These are phyloP conservation scores for Sporisorium scitamineum DNA, from an alignment of 1,284 basidiomycete species.

Conservation along the genomic window DNA sequence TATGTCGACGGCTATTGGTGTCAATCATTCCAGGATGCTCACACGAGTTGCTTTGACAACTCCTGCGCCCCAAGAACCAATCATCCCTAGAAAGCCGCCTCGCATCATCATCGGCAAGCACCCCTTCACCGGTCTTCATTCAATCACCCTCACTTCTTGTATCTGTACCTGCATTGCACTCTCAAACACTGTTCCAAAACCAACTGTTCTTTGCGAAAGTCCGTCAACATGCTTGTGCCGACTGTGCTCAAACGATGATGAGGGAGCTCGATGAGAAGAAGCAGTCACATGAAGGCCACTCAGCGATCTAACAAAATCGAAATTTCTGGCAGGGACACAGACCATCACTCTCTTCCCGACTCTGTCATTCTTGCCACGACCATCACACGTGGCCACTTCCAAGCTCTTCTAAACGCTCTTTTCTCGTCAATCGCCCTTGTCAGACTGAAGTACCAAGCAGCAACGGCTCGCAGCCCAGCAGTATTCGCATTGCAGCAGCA, in stretches of 20 bases:
- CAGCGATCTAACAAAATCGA: background rate
- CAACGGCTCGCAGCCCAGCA: too few species aligned
- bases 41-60: background rate
- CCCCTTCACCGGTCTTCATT: background rate
- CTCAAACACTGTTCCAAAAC: background rate
- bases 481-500: too few species aligned
- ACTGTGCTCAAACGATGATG: background rate
- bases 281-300: constrained; percentile 6
- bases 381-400: background rate
- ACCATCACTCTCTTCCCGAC: background rate
- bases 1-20: too few species aligned
- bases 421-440: background rate
- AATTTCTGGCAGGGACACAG: background rate
- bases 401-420: background rate
- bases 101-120: background rate
- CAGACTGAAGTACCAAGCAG: too few species aligned
- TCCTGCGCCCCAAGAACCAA: background rate
- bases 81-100: background rate
- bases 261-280: background rate
- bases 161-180: constrained; percentile 39
- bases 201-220: background rate
- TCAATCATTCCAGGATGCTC: background rate
- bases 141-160: constrained; percentile 4
- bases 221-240: background rate
- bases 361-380: background rate